phyloP scores from a whole-genome alignment of 2,329 filamentous ascomycete species.

The Capronia americana region DNA sequence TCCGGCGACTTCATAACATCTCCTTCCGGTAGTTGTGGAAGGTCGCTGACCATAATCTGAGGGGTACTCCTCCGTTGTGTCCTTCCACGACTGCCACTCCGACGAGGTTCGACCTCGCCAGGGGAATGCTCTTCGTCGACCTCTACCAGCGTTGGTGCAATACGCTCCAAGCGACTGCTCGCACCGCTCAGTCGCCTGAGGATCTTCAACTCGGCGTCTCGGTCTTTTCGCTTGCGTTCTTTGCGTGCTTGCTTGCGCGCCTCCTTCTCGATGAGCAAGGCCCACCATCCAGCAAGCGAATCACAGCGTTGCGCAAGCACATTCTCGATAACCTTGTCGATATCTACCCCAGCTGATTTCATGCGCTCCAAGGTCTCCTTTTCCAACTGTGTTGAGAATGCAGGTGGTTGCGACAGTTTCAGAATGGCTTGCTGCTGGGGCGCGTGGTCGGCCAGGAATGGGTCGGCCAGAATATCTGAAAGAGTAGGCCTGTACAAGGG shows the following conservation, averaged over 20 bases:
- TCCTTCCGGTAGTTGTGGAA: constrained; percentile 78
- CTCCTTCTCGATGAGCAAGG: constrained; percentile 90
- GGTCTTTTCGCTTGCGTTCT: constrained; percentile 83
- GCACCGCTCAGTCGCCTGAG: constrained; percentile 84
- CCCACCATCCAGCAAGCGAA: constrained; percentile 93
- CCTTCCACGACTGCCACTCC: constrained; percentile 68
- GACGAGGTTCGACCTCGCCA: constrained; percentile 51
- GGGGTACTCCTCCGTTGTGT: constrained; percentile 72
- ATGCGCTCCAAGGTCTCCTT: constrained; percentile 92
- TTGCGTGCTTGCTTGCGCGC: constrained; percentile 80
- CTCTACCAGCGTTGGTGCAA: constrained; percentile 77
- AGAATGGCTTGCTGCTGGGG: constrained; percentile 88
- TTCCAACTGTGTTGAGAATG: constrained; percentile 85
- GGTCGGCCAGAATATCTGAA: constrained; percentile 83
- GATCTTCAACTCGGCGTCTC: constrained; percentile 79
- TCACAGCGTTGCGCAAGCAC: constrained; percentile 90
- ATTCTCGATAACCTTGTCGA: constrained; percentile 92
- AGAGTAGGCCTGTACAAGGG: constrained; percentile 81
- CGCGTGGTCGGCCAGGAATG: constrained; percentile 86
- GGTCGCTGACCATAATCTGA: constrained; percentile 72
- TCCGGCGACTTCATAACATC: constrained; percentile 47
- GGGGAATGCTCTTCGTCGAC: constrained; percentile 76
- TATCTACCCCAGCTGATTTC: constrained; percentile 91
- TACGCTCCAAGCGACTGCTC: constrained; percentile 81
- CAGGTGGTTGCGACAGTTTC: constrained; percentile 77